Evolutionary conservation across 495 filamentous ascomycete genomes (phyloP), one percentile per base, ranked within the genome.

Genomic region (Penicillium turbatum): DNA sequence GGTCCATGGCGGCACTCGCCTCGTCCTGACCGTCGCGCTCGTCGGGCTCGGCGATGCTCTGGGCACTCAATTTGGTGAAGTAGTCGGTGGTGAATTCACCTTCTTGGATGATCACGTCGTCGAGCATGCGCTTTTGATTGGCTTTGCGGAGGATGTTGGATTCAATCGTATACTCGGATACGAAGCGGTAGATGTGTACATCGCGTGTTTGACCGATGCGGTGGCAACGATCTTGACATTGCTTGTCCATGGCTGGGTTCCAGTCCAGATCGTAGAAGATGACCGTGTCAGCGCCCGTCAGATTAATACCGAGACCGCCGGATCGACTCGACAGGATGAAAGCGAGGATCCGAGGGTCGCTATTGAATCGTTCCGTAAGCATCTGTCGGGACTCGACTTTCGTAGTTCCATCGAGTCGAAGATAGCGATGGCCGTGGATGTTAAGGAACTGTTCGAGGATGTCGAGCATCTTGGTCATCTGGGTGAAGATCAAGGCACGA

Each of bases 201-300:
- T 99, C 95, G 26, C 95, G 85, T 0, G 95, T 97, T 70, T 99
- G 95, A 3, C 95, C 95, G 62, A 99, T 99, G 47, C 95, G 91
- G 68, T 99, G 95, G 57, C 89, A 92, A 57, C 95, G 86, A 65
- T 99, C 95, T 71, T 97, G 95, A 66, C 95, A 99, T 69, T 99
- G 95, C 64, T 96, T 96, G 70, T 99, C 95, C 95, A 99, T 99
- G 10, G 95, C 95, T 0, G 95, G 95, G 60, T 99, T 99, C 95
- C 95, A 99, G 71, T 99, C 95, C 38, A 96, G 82, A 67, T 99
- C 95, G 72, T 99, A 99, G 73, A 99, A 99, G 63, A 99, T 97
- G 63, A 99, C 95, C 0, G 93, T 95, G 68, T 97, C 93, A 21
- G 95, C 95, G 30, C 93, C 95, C 0, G 93, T 97, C 13, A 99